Evolutionary conservation across 768 basidiomycete species (phyloP), one percentile per base, ranked within the genome.

Genomic region (Tylopilus subfusipes): DNA sequence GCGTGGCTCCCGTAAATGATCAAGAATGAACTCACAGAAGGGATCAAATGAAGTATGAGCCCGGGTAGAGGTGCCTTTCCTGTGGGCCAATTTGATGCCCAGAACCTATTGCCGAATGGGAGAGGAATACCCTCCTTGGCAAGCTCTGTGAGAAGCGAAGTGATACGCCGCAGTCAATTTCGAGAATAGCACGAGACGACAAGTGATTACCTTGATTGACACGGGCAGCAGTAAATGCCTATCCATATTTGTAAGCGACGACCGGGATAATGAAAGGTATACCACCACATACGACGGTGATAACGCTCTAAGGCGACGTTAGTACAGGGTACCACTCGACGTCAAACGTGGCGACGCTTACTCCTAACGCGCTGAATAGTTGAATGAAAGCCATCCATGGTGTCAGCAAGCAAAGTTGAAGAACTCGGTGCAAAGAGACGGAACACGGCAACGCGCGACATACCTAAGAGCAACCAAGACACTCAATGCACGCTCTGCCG

Each of bases 81-180:
- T 3, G 77, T 79, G 2, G 81, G 80, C 81, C 80, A 82, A 58
- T 82, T 83, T 2, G 79, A 80, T 2, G 82, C 82, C 82, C 81
- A 82, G 59, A 83, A 80, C 22, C 69, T 73, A 56, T 78, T 82
- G 5, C 80, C 81, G 48, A 82, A 82, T 2, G 82, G 82, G 1
- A 84, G 72, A 16, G 82, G 82, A n/a, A 83, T 70, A 0, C 82
- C 82, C 61, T 82, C 82, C 58, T 84, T 84, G 3, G 82, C 82
- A 5, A 84, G 76, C 50, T 84, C 82, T 78, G 46, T 42, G 7
- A 12, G 12, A 43, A 4, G 4, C 18, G 11, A 0, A 5, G 12
- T 2, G n/a, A n/a, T n/a, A n/a, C n/a, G n/a, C n/a, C n/a, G n/a
- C n/a, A 13, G 19, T 42, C 21, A 21, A 22, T n/a, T 3, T n/a